A percentile compares a stretch with the other conserved stretches of the same genome.
phyloP scores from a whole-genome alignment of 495 filamentous ascomycete genomes.

The Penicillium mononematosum region DNA sequence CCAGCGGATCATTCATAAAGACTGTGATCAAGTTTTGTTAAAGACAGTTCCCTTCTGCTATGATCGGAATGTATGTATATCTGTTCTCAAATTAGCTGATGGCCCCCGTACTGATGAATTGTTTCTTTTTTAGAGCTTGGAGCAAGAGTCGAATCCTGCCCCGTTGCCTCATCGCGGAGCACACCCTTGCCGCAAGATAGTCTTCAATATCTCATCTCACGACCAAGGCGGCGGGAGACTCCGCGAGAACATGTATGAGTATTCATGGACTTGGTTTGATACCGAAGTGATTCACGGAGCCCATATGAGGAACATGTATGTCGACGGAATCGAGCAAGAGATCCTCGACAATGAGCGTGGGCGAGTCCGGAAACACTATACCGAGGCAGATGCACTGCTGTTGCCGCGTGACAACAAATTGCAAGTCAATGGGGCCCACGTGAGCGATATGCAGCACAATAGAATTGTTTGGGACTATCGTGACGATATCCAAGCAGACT shows the following conservation, averaged over 20 bases:
- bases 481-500: conserved; percentile 47
- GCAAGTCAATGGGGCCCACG: conserved; percentile 52
- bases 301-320: conserved; percentile 26
- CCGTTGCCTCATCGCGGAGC: conserved; percentile 38
- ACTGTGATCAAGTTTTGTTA: conserved; percentile 41
- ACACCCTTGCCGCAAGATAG: conserved; percentile 52
- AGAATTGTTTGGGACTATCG: conserved; percentile 59
- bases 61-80: conserved; percentile 29
- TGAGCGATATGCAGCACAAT: conserved; percentile 34
- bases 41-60: conserved; percentile 45
- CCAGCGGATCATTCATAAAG: conserved; percentile 29
- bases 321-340: conserved; percentile 18
- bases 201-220: conserved; percentile 61
- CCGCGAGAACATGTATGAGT: conserved; percentile 48
- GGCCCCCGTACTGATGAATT: conserved; percentile 1
- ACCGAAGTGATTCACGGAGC: conserved; percentile 44
- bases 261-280: conserved; percentile 73
- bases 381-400: conserved; percentile 39
- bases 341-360: conserved; percentile 19
- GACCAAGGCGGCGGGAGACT: conserved; percentile 59
- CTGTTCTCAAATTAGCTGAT: neutral
- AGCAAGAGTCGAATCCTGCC: conserved; percentile 16
- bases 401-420: conserved; percentile 43
- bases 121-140: conserved; percentile 17
- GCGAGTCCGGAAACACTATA: conserved; percentile 22